Evolutionary conservation across 345 rosid genomes (phyloP).

Genomic region (Aquilaria yunnanensis): DNA sequence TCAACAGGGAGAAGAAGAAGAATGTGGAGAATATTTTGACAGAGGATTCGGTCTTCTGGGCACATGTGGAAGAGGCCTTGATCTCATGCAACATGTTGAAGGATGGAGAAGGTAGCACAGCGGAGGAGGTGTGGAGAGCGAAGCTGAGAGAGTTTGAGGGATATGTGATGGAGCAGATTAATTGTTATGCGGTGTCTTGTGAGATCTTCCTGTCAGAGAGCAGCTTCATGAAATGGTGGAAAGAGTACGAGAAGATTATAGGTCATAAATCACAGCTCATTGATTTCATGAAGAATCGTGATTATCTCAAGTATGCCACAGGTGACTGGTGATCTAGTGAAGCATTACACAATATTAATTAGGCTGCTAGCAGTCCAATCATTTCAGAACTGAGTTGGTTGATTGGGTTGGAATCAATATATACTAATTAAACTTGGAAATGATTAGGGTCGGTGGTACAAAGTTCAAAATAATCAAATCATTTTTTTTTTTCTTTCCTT

Average conservation of each 20-base stretch:
- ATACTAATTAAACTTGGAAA: too few relatives aligned
- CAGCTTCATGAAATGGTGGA: constrained; percentile 78
- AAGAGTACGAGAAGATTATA: constrained; percentile 25
- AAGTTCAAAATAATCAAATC: too few relatives aligned
- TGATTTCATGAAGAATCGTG: constrained; percentile 29
- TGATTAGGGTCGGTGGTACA: too few relatives aligned
- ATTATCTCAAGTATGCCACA: constrained; percentile 22
- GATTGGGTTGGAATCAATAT: too few relatives aligned
- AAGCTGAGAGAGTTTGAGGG: constrained; percentile 28
- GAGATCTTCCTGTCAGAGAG: constrained; percentile 53
- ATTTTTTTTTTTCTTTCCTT: too few relatives aligned
- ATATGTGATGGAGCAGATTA: constrained; percentile 33
- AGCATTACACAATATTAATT: too few relatives aligned
- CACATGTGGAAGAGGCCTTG: constrained; percentile 64
- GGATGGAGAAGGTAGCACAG: constrained; percentile 6
- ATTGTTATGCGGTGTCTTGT: constrained; percentile 43
- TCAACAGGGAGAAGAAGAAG: background rate
- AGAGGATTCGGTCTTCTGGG: constrained; percentile 83
- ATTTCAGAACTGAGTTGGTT: too few relatives aligned
- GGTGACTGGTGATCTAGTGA: constrained; percentile 5
- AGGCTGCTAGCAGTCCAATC: too few relatives aligned
- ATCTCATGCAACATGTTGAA: constrained; percentile 14
- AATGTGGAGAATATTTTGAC: constrained; percentile 27
- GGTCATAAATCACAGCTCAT: constrained; percentile 22
- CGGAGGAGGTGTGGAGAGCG: constrained; percentile 1